A percentile compares a stretch with the other conserved stretches of the same genome.
These are phyloP conservation scores for Mortierella sp. DNA, from an alignment of 371 early-diverging fungal species.

Conservation along the genomic window DNA sequence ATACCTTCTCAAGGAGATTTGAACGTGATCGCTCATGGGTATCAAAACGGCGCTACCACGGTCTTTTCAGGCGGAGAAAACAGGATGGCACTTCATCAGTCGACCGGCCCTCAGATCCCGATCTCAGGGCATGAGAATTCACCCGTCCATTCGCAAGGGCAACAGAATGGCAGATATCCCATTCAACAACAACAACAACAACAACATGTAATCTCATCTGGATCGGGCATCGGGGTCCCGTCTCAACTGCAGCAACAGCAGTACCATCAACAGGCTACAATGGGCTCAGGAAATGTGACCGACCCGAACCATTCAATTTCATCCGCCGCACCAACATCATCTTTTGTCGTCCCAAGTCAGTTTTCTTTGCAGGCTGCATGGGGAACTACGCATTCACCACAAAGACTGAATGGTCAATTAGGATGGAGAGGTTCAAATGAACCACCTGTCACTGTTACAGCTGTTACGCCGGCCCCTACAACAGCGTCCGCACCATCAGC, in stretches of 20 bases:
- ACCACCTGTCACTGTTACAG: no score
- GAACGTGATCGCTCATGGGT: background rate
- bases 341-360: conserved; percentile 16
- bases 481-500: background rate
- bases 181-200: conserved; percentile 1
- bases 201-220: no score
- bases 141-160: background rate
- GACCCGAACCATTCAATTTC: conserved; percentile 21
- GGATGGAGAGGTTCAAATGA: conserved; percentile 2
- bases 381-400: background rate
- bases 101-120: background rate
- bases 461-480: no score
- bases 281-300: no score
- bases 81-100: no score
- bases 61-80: no score
- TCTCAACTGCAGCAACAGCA: no score
- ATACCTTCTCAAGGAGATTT: background rate
- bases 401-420: background rate
- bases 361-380: background rate
- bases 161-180: no score
- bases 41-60: background rate
- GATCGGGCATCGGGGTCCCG: no score
- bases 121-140: background rate
- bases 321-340: conserved; percentile 21
- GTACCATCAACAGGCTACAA: no score